Evolutionary conservation across 805 yeast genomes (phyloP).

Genomic region (Lipomyces chichibuensis): DNA sequence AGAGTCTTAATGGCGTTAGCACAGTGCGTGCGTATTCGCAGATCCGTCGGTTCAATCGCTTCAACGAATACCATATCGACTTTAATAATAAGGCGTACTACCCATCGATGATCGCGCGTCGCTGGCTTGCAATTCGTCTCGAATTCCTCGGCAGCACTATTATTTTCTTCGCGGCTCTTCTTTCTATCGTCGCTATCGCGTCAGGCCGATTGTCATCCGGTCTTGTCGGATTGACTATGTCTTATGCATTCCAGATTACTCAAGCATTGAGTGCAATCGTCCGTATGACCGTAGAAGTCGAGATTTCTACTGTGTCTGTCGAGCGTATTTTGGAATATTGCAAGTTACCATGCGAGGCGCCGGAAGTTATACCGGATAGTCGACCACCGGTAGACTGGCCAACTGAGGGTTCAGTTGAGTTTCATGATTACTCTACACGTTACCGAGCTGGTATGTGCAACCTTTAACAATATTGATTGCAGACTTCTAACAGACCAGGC

Average conservation of each 20-base stretch:
- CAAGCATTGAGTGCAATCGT: slow-evolving; percentile 96
- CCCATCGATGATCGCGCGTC: slow-evolving; percentile 87
- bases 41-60: slow-evolving; percentile 58
- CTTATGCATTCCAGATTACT: slow-evolving; percentile 90
- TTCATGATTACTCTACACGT: slow-evolving; percentile 75
- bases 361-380: slow-evolving; percentile 60
- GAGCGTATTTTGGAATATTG: slow-evolving; percentile 92
- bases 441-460: slow-evolving; percentile 62
- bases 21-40: slow-evolving; percentile 78
- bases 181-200: slow-evolving; percentile 70
- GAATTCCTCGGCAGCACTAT: slow-evolving; percentile 88
- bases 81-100: slow-evolving; percentile 87
- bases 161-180: slow-evolving; percentile 80
- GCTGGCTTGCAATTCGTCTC: slow-evolving; percentile 95
- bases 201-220: slow-evolving; percentile 83
- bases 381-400: slow-evolving; percentile 82
- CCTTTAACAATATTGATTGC: neutral
- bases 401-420: slow-evolving; percentile 62
- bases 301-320: slow-evolving; percentile 93
- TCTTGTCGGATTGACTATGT: slow-evolving; percentile 87
- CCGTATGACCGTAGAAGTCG: slow-evolving; percentile 97
- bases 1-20: slow-evolving; percentile 72
- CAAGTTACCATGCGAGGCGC: slow-evolving; percentile 75
- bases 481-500: slow-evolving; percentile 38
- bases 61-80: slow-evolving; percentile 65